phyloP scores from a whole-genome alignment of 768 basidiomycete genomes.

The Polyporus arcularius region DNA sequence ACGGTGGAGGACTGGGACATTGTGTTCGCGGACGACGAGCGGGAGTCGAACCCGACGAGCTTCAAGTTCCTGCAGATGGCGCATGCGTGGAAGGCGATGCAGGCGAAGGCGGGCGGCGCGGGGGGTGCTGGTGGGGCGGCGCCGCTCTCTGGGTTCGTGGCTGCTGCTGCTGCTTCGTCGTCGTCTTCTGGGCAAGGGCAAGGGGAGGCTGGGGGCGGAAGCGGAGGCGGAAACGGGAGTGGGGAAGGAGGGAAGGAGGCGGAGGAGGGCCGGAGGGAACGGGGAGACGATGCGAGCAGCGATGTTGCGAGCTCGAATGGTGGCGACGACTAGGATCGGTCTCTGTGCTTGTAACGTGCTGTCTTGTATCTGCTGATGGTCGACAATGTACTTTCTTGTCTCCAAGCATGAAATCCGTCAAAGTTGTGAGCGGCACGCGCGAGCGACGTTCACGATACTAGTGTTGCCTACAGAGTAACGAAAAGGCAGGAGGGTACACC shows the following conservation, averaged over 20 bases:
- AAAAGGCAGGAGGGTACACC: too few species aligned
- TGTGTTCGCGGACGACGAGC: conserved; percentile 95
- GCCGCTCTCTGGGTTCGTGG: conserved; percentile 49
- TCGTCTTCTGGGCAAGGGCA: background rate
- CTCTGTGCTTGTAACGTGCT: too few species aligned
- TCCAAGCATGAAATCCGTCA: too few species aligned
- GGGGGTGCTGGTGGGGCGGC: conserved; percentile 23
- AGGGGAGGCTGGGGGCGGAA: background rate
- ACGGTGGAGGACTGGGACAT: conserved; percentile 91
- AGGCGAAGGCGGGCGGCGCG: conserved; percentile 40
- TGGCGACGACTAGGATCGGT: conserved; percentile 26
- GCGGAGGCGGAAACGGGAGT: conserved; percentile 27
- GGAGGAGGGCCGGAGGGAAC: background rate
- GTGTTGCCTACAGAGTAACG: too few species aligned
- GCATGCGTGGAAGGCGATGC: conserved; percentile 79
- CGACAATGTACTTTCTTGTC: too few species aligned
- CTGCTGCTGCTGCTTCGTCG: conserved; percentile 20
- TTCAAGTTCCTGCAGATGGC: conserved; percentile 98
- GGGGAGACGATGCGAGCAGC: conserved; percentile 38
- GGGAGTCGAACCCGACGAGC: conserved; percentile 87
- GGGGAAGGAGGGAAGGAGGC: conserved; percentile 25
- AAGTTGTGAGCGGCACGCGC: too few species aligned
- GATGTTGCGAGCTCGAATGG: conserved; percentile 60
- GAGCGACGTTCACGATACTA: too few species aligned
- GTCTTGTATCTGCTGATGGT: too few species aligned